These are phyloP conservation scores for Aspergillus ibericus DNA, from an alignment of 2,329 filamentous ascomycete species.

Conservation along the genomic window DNA sequence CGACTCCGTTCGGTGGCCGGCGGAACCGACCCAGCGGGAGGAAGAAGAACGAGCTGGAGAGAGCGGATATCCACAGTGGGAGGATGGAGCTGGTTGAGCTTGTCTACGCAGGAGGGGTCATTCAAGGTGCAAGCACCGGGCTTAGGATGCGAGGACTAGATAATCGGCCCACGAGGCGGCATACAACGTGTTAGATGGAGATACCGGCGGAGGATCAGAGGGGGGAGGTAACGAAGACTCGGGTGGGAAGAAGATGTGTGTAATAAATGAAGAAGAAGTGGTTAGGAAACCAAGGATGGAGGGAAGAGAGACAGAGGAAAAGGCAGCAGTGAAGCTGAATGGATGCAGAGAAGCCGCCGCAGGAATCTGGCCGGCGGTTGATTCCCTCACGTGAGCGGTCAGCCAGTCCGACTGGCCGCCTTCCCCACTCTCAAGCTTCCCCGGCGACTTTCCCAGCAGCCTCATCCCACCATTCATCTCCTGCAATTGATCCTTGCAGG, in stretches of 20 bases:
- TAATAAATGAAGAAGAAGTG: not conserved
- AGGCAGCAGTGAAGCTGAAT: not conserved
- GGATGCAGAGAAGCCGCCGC: not conserved
- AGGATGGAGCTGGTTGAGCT: not conserved
- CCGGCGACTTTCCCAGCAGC: too few relatives aligned
- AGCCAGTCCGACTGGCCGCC: too few relatives aligned
- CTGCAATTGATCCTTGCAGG: too few relatives aligned
- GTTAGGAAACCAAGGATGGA: not conserved
- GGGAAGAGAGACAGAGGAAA: not conserved
- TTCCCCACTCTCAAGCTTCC: too few relatives aligned
- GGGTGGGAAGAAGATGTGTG: not conserved
- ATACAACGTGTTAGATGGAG: constrained; percentile 8
- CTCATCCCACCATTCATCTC: too few relatives aligned
- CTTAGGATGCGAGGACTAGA: constrained; percentile 10
- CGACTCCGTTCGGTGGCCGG: constrained; percentile 22
- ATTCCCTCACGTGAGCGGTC: not conserved
- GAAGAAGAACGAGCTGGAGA: constrained; percentile 1
- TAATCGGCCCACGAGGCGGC: constrained; percentile 7
- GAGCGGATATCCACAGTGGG: not conserved
- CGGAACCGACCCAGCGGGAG: not conserved
- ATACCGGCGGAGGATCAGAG: not conserved
- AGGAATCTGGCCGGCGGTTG: not conserved
- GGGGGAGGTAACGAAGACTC: not conserved
- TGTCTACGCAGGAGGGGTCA: constrained; percentile 15
- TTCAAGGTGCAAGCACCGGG: constrained; percentile 5